These are phyloP conservation scores for Lupinus albus DNA, from an alignment of 306 rosid genomes.

Conservation along the genomic window DNA sequence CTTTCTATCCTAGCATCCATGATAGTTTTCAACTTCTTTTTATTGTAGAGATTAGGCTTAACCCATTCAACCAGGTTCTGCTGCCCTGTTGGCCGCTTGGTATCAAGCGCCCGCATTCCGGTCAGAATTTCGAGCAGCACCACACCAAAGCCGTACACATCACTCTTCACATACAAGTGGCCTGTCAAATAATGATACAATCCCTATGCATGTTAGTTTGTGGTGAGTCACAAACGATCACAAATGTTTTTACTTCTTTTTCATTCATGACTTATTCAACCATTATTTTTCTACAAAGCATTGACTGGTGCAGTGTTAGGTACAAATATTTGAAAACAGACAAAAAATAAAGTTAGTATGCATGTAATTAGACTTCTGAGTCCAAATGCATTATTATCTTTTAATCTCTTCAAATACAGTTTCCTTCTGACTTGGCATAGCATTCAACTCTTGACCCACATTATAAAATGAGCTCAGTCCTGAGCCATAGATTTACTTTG, in stretches of 20 bases:
- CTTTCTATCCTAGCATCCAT: slow-evolving; percentile 74
- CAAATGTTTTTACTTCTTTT: neutral
- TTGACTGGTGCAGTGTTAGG: neutral
- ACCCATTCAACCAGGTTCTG: slow-evolving; percentile 72
- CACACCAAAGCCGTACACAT: slow-evolving; percentile 89
- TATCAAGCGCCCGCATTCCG: slow-evolving; percentile 65
- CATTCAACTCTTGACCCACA: slow-evolving; percentile 10
- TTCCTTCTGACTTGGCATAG: neutral
- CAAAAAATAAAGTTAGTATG: neutral
- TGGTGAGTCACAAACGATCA: slow-evolving; percentile 10
- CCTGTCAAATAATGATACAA: slow-evolving; percentile 55
- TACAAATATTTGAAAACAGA: neutral
- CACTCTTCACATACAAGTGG: slow-evolving; percentile 88
- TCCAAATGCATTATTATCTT: neutral
- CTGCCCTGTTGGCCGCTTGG: slow-evolving; percentile 55
- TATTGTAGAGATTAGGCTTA: slow-evolving; percentile 56
- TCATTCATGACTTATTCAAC: neutral
- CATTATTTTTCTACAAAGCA: slow-evolving; percentile 4
- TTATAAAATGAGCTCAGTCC: neutral
- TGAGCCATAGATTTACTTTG: too few relatives aligned
- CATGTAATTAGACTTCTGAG: neutral
- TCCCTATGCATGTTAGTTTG: slow-evolving; percentile 23
- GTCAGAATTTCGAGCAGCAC: slow-evolving; percentile 77
- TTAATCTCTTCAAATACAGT: neutral
- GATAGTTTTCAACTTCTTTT: slow-evolving; percentile 53